Percentiles rank a stretch among this genome's conserved stretches.
These are phyloP conservation scores for Ophioceras dolichostomum DNA, from an alignment of 2,329 filamentous ascomycete species.

Conservation along the genomic window DNA sequence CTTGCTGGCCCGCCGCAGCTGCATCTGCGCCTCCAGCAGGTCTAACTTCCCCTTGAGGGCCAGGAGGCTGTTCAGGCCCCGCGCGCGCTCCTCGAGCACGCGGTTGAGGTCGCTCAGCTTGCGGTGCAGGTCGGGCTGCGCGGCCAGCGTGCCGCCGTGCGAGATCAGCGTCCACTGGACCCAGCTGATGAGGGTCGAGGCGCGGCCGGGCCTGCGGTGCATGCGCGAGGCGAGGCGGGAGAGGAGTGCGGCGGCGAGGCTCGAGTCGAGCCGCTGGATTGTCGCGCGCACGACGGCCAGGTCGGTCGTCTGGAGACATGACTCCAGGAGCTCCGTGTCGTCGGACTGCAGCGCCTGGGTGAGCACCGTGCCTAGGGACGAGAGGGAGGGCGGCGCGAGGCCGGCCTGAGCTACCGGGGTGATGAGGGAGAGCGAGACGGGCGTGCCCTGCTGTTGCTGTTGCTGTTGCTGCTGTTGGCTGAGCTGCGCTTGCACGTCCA, in stretches of 20 bases:
- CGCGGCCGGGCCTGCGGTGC: conserved; percentile 75
- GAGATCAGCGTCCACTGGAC: conserved; percentile 89
- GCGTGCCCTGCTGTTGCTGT: conserved; percentile 22
- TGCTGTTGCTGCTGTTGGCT: conserved; percentile 13
- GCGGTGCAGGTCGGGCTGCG: conserved; percentile 71
- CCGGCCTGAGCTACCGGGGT: conserved; percentile 16
- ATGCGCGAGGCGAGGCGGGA: conserved; percentile 78
- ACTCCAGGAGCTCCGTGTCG: conserved; percentile 80
- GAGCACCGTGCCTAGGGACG: conserved; percentile 84
- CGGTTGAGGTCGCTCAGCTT: conserved; percentile 69
- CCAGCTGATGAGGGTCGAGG: conserved; percentile 86
- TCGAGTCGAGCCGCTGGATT: conserved; percentile 79
- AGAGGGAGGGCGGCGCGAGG: conserved; percentile 51
- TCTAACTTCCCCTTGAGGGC: conserved; percentile 91
- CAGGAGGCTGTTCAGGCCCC: conserved; percentile 69
- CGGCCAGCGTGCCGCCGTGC: conserved; percentile 82
- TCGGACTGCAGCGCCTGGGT: conserved; percentile 88
- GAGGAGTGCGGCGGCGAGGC: conserved; percentile 66
- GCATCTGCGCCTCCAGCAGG: conserved; percentile 83
- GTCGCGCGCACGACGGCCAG: conserved; percentile 70
- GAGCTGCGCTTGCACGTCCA: conserved; percentile 2
- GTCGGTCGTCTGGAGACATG: conserved; percentile 75
- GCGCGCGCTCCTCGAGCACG: conserved; percentile 77
- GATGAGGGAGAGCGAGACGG: conserved; percentile 18
- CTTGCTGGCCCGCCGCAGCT: conserved; percentile 44